Conservation (phyloP, 2,329 filamentous ascomycete species). For the Fusarium dimerum region DNA sequence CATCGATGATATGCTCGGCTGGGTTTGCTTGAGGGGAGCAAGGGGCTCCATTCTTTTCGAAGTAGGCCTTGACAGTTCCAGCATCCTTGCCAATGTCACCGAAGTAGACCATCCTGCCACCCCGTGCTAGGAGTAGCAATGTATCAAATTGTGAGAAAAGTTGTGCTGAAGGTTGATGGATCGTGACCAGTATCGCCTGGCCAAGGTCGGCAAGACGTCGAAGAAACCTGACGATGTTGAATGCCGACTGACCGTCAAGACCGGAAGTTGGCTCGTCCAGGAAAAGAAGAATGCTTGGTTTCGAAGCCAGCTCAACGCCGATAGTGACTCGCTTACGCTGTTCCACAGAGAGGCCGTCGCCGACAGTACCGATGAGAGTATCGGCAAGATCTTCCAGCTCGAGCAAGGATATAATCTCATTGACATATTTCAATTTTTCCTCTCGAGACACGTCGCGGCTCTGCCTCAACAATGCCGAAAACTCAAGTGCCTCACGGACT, state of each 20-base stretch:
- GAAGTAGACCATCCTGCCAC: constrained; percentile 23
- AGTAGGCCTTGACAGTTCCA: constrained; percentile 40
- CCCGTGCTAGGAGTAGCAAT: constrained; percentile 22
- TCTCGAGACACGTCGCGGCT: constrained; percentile 51
- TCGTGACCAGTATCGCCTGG: constrained; percentile 64
- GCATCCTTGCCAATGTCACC: constrained; percentile 19
- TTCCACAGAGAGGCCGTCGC: constrained; percentile 50
- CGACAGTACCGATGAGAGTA: constrained; percentile 56
- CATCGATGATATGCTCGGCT: constrained; percentile 46
- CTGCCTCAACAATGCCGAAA: constrained; percentile 66
- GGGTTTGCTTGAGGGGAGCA: constrained; percentile 43
- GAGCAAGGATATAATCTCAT: constrained; percentile 65
- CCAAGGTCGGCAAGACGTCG: constrained; percentile 58
- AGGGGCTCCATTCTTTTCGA: constrained; percentile 49
- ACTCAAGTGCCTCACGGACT: constrained; percentile 66
- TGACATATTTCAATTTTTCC: constrained; percentile 67
- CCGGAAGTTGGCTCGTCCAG: constrained; percentile 65
- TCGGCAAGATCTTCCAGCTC: constrained; percentile 66
- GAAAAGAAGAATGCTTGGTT: constrained; percentile 67
- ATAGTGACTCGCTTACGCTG: constrained; percentile 67
- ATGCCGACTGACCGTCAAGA: constrained; percentile 38
- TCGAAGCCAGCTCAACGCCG: constrained; percentile 70
- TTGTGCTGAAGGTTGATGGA: constrained; percentile 58
- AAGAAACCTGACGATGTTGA: constrained; percentile 44
- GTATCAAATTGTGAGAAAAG: constrained; percentile 23